Evolutionary conservation across 2,329 filamentous ascomycete species (phyloP), one percentile per base, ranked within the genome.

Genomic region (Fusarium denticulatum): DNA sequence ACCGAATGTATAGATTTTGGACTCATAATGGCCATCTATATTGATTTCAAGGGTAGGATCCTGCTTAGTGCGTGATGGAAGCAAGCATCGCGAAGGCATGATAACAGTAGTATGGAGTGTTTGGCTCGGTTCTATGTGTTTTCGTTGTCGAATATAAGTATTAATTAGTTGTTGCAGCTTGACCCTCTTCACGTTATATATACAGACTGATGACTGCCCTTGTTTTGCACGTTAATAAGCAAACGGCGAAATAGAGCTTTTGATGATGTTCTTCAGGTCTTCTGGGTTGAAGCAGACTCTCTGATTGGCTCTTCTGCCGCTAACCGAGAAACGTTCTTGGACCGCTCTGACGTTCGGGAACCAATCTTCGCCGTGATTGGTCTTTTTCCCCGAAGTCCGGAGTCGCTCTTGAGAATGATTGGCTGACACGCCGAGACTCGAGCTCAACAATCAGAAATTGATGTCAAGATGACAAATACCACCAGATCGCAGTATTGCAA

Each of bases 271-370:
- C 3, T 15, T 14, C 6, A 18, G 32, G 20, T 34, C n/a, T 5
- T 22, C 14, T 0, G 1, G 1, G 6, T 11, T 34, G 26, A 26
- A 22, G 9, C 11, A 5, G 16, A 20, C n/a, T 24, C 8, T 18
- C 7, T 45, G 26, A 67, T 67, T 67, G 34, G 50, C 14, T 16
- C 8, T 22, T 1, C 4, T 4, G 45, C 62, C 45, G 43, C 8
- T 1, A 5, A 6, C 13, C 6, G 3, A 39, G 5, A 7, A 24
- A 3, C 24, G 20, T 18, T 11, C n/a, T 52, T 50, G 16, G 18
- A 6, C 32, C 6, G 11, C 3, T 10, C 8, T 9, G 14, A 24
- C 22, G 30, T 10, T 7, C 2, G 15, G 3, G 6, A 1, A 3
- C 0, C 0, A 1, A 3, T 11, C 0, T 16, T 13, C 5, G 7